Base-by-base conservation (phyloP, 164 flowering plant genomes). In the Vitis riparia region DNA sequence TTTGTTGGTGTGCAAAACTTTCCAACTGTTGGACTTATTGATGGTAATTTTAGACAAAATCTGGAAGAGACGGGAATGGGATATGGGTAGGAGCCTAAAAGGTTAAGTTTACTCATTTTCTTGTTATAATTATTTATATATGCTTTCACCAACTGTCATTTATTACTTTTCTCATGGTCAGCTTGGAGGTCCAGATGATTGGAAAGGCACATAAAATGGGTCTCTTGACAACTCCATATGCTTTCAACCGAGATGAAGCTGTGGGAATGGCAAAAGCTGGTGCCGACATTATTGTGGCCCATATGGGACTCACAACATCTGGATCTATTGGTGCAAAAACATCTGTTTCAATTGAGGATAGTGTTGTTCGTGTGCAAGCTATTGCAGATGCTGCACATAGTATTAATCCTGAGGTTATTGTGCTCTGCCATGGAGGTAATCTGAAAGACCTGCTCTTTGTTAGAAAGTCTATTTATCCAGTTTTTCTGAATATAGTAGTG, bases 61-160 rank as follows among this genome's bases (percentile, higher is more conserved):
- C 88, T 95, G 62, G 99, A 95, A 79, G 99, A 92, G 80, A 92
- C 99, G 11, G 98, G 99, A 81, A 95, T 95, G 98, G 98, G 99
- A 79, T 95, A 92, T 69, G 77, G 88, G 99, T 91, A 82, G 13
- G 80, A 60, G 44, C 55, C 64, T 16, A 59, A 68, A 51, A 32
- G 63, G 30, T 14, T 17, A 59, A n/a, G 0, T 63, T 32, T 14
- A 17, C 23, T 52, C 17, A 1, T 8, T 14, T n/a, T 51, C 12
- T 51, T 16, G 8, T 32, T 16, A 3, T 55, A 51, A 14, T 13
- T 23, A 16, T 55, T 58, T 44, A 9, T 49, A 11, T 50, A 11
- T 66, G 16, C 47, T 48, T 12, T 51, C 56, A 11, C 52, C 17
- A 58, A 16, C 48, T 49, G 19, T 12, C 8, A 47, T 8, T 3